phyloP scores from a whole-genome alignment of 257 asterid genomes.

The Asclepias syriaca region DNA sequence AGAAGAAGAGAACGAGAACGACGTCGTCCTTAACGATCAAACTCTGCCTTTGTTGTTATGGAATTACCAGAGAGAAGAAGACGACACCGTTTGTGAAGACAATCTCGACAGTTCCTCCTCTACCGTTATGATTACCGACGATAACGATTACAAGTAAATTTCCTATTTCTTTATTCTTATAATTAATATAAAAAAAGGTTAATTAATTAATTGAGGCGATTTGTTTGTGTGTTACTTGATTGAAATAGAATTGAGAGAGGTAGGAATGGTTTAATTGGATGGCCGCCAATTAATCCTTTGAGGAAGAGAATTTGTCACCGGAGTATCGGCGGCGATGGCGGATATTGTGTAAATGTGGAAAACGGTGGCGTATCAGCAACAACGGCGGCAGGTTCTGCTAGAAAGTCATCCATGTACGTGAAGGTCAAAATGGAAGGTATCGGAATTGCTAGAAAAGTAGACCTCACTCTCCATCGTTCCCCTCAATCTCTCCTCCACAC shows the following conservation, averaged over 20 bases:
- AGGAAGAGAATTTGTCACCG: conserved; percentile 43
- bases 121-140: background rate
- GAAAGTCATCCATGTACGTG: conserved; percentile 32
- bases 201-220: too few relatives aligned
- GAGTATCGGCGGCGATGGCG: conserved; percentile 6
- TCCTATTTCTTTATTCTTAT: background rate
- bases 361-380: conserved; percentile 18
- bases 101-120: conserved; percentile 14
- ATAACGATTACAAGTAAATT: conserved; percentile 12
- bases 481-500: conserved; percentile 29
- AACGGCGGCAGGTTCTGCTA: too few relatives aligned
- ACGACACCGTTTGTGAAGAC: conserved; percentile 2
- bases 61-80: conserved; percentile 12
- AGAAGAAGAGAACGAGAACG: conserved; percentile 5
- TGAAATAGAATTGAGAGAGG: conserved; percentile 23
- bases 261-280: conserved; percentile 37
- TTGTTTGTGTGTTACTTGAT: background rate
- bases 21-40: conserved; percentile 15
- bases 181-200: too few relatives aligned
- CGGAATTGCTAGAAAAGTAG: conserved; percentile 62
- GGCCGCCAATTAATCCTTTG: conserved; percentile 62
- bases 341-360: conserved; percentile 36
- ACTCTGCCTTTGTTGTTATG: conserved; percentile 42
- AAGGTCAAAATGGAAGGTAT: conserved; percentile 79
- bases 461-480: conserved; percentile 35